Percentiles rank a stretch among this genome's conserved stretches.
These are phyloP conservation scores for Yamadazyma siamensis DNA, from an alignment of 1,139 yeast species.

Conservation along the genomic window DNA sequence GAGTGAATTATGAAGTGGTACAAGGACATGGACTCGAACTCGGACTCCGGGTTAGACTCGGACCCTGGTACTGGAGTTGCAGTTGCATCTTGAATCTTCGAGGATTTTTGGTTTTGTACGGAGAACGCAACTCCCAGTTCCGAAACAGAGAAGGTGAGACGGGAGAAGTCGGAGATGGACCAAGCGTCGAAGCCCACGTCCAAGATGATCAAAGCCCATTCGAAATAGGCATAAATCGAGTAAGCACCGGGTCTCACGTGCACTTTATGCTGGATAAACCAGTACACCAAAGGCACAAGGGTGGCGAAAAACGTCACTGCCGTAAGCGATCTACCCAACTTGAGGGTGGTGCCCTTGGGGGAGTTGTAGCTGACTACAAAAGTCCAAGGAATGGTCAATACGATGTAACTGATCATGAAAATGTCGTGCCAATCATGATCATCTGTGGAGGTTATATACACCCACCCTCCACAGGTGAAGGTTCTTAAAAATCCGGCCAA, in stretches of 20 bases:
- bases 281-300: constrained; percentile 77
- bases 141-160: constrained; percentile 42
- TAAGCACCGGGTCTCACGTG: constrained; percentile 90
- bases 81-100: constrained; percentile 1
- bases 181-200: constrained; percentile 86
- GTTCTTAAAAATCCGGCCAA: constrained; percentile 75
- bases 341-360: constrained; percentile 42
- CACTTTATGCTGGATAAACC: constrained; percentile 91
- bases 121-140: constrained; percentile 3
- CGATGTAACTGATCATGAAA: constrained; percentile 87
- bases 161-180: constrained; percentile 65
- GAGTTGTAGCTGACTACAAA: constrained; percentile 57
- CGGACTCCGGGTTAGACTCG: constrained; percentile 1
- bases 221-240: constrained; percentile 89
- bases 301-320: constrained; percentile 64
- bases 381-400: constrained; percentile 92
- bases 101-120: constrained; percentile 3
- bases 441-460: constrained; percentile 92
- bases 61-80: neutral
- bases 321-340: constrained; percentile 51
- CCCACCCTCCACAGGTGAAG: constrained; percentile 98
- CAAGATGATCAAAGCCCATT: constrained; percentile 82
- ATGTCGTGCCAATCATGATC: constrained; percentile 96
- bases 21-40: constrained; percentile 27
- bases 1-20: constrained; percentile 45